Evolutionary conservation across 176 grass and related monocot species (phyloP).

Genomic region (Hyparrhenia diplandra): DNA sequence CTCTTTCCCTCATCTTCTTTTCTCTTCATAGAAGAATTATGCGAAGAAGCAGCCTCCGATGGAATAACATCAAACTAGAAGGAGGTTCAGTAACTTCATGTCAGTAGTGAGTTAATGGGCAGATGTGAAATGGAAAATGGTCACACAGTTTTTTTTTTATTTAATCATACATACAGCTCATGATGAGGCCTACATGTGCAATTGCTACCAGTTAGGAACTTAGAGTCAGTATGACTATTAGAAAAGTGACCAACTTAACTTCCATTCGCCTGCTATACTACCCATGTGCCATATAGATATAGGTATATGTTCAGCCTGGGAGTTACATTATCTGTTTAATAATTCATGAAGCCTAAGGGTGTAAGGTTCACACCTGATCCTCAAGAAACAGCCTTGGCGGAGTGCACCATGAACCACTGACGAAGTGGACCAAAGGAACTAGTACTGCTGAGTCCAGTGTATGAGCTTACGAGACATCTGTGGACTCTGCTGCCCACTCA

Average conservation of each 20-base stretch:
- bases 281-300: not conserved
- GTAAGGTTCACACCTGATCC: constrained; percentile 65
- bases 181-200: constrained; percentile 6
- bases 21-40: constrained; percentile 69
- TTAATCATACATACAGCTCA: not conserved
- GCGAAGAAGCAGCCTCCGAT: constrained; percentile 74
- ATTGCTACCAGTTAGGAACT: constrained; percentile 11
- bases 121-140: constrained; percentile 1
- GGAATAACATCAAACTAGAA: constrained; percentile 86
- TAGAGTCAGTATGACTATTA: not conserved
- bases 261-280: not conserved
- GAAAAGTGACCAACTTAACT: not conserved
- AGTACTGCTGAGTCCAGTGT: constrained; percentile 92
- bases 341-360: constrained; percentile 10
- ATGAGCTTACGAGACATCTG: constrained; percentile 97
- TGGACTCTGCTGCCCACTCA: constrained; percentile 76
- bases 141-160: not conserved
- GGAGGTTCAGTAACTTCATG: constrained; percentile 25
- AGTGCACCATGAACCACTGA: constrained; percentile 89
- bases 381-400: constrained; percentile 92
- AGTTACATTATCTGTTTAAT: not conserved
- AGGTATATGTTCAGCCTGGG: not conserved
- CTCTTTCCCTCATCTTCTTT: constrained; percentile 57
- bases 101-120: constrained; percentile 16
- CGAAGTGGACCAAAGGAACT: constrained; percentile 88